Base-by-base conservation (phyloP, 257 asterid genomes). In the Lavandula angustifolia region DNA sequence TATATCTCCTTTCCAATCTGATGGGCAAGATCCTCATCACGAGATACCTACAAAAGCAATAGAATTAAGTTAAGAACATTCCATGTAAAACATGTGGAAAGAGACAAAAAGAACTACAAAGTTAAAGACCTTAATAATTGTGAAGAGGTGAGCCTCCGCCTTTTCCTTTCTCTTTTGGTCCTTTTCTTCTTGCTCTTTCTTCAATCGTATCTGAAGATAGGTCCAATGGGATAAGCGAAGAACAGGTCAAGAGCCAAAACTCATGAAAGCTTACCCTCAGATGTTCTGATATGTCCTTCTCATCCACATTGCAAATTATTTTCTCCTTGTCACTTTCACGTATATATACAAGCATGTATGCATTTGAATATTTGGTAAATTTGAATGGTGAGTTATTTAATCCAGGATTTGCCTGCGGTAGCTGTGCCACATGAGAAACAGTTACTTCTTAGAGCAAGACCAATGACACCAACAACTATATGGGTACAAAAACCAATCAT, bases 301-400 rank as follows among this genome's bases (percentile, higher is more conserved):
- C 95, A 72, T 85, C 95, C 69, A 87, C 94, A 52, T 81, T 79
- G 73, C 95, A 87, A 73, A 87, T 80, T 71, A 87, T 85, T 68
- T 87, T 87, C 46, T 85, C 95, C 79, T 71, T 65, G 75, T 87
- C 95, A 54, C 84, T 81, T 73, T 87, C 94, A 73, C 95, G 90
- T 78, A 87, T 81, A 69, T 87, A 87, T 68, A 87, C 95, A 67
- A 87, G 95, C 95, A 87, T 87, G 73, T 85, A 87, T 7, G 95
- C 94, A 60, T 87, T 87, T 13, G 95, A 87, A 75, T 85, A 83
- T 73, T 85, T 87, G 68, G 95, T 85, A 72, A 87, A 87, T 65
- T 87, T 87, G 72, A 85, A 87, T 29, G 94, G 95, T 52, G 95
- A 68, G 48, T 87, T 87, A 69, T 83, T 87, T 76, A 83, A 81